Conservation (phyloP, 2,329 filamentous ascomycete species). For the Exophiala mesophila region DNA sequence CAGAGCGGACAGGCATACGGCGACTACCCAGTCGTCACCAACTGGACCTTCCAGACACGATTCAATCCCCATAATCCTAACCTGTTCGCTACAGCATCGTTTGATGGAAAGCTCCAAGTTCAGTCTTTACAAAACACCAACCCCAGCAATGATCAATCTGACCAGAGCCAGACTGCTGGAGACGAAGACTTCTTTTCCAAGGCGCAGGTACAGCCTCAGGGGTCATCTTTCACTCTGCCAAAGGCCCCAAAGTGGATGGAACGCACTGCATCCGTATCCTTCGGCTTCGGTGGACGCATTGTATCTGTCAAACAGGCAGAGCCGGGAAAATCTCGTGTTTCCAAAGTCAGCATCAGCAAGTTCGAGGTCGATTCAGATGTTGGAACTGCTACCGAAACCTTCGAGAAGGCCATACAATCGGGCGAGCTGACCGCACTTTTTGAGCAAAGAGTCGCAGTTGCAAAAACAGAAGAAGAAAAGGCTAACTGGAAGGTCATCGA, state of each 20-base stretch:
- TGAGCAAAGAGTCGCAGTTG: conserved; percentile 67
- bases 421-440: conserved; percentile 77
- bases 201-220: conserved; percentile 86
- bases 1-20: conserved; percentile 82
- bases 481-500: conserved; percentile 94
- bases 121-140: conserved; percentile 95
- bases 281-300: conserved; percentile 92
- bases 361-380: conserved; percentile 85
- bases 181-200: conserved; percentile 96
- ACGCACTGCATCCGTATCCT: conserved; percentile 76
- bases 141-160: conserved; percentile 62
- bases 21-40: conserved; percentile 95
- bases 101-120: conserved; percentile 91
- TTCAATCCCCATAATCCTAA: conserved; percentile 93
- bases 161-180: conserved; percentile 65
- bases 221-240: conserved; percentile 76
- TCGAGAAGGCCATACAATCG: conserved; percentile 73
- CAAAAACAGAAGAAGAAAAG: conserved; percentile 84
- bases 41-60: conserved; percentile 94
- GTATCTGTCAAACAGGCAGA: conserved; percentile 63
- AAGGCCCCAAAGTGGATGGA: conserved; percentile 90
- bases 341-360: conserved; percentile 76
- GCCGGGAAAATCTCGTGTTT: conserved; percentile 60
- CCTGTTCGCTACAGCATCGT: conserved; percentile 89
- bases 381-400: conserved; percentile 76